Conservation (phyloP, 495 filamentous ascomycete species). For the Aspergillus egyptiacus region DNA sequence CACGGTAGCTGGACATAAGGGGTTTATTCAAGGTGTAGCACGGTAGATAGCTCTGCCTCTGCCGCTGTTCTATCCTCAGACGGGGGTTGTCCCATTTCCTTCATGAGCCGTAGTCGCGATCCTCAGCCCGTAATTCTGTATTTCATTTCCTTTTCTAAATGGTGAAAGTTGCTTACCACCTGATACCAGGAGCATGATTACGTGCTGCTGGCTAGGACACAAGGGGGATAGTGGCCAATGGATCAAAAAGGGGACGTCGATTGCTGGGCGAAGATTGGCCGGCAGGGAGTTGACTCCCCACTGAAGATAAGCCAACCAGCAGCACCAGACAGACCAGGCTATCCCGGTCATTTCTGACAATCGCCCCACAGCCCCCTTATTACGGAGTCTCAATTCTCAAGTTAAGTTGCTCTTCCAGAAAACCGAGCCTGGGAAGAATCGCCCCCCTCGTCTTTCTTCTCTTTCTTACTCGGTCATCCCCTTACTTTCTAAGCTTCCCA, state of each 20-base stretch:
- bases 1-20: not conserved
- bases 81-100: not conserved
- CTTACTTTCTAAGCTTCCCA: conserved; percentile 15
- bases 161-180: not conserved
- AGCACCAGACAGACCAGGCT: not conserved
- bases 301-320: conserved; percentile 4
- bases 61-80: not conserved
- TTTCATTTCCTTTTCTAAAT: too few relatives aligned
- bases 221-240: not conserved
- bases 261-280: conserved; percentile 5
- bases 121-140: not conserved
- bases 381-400: not conserved
- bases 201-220: conserved; percentile 4
- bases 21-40: not conserved
- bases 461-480: conserved; percentile 5
- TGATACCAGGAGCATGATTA: too few relatives aligned
- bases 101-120: too few relatives aligned
- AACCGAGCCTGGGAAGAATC: not conserved
- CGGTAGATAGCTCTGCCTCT: not conserved
- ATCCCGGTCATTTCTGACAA: conserved; percentile 8
- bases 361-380: not conserved
- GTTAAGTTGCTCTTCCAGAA: conserved; percentile 8
- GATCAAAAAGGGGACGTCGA: conserved; percentile 15
- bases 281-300: conserved; percentile 1
- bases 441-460: conserved; percentile 1